These are phyloP conservation scores for Phytophthora boehmeriae DNA, from an alignment of 352 stramenopile genomes.

Conservation along the genomic window DNA sequence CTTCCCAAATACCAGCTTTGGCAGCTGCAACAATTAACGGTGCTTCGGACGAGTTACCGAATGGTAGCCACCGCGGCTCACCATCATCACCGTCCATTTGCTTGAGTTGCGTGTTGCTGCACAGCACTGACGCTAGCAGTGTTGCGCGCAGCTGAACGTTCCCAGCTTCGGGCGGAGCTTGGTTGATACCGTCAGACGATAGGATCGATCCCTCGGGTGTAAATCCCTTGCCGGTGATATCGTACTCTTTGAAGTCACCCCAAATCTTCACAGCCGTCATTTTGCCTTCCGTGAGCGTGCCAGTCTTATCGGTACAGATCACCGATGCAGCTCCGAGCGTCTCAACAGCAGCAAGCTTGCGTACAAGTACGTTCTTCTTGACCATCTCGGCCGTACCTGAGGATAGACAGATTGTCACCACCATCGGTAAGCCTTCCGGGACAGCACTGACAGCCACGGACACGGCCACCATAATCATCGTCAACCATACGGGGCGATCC, in stretches of 20 bases:
- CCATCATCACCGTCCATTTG: slow-evolving; percentile 57
- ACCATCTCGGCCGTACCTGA: slow-evolving; percentile 77
- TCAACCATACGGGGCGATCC: slow-evolving; percentile 86
- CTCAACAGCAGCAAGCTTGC: slow-evolving; percentile 85
- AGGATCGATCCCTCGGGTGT: slow-evolving; percentile 62
- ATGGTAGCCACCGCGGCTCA: slow-evolving; percentile 47
- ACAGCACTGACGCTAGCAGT: slow-evolving; percentile 67
- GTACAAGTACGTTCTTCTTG: slow-evolving; percentile 80
- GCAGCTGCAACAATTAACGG: slow-evolving; percentile 75
- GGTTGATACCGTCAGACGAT: slow-evolving; percentile 44
- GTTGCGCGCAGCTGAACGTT: slow-evolving; percentile 68
- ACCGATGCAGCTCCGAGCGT: slow-evolving; percentile 92
- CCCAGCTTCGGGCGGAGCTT: slow-evolving; percentile 35
- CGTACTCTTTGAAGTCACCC: slow-evolving; percentile 71
- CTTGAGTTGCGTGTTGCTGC: slow-evolving; percentile 79
- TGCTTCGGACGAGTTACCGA: slow-evolving; percentile 78
- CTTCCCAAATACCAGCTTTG: slow-evolving; percentile 70
- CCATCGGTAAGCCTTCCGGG: slow-evolving; percentile 79
- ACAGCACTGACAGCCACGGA: slow-evolving; percentile 85
- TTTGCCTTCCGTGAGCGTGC: slow-evolving; percentile 91
- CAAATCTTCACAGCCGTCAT: slow-evolving; percentile 86
- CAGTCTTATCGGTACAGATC: slow-evolving; percentile 95
- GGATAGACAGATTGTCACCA: slow-evolving; percentile 83
- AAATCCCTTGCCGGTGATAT: slow-evolving; percentile 69
- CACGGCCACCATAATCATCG: slow-evolving; percentile 95